Percentiles rank a stretch among this genome's conserved stretches.
Evolutionary conservation across 2,329 filamentous ascomycete genomes (phyloP).

Genomic region (Colletotrichum costaricense): DNA sequence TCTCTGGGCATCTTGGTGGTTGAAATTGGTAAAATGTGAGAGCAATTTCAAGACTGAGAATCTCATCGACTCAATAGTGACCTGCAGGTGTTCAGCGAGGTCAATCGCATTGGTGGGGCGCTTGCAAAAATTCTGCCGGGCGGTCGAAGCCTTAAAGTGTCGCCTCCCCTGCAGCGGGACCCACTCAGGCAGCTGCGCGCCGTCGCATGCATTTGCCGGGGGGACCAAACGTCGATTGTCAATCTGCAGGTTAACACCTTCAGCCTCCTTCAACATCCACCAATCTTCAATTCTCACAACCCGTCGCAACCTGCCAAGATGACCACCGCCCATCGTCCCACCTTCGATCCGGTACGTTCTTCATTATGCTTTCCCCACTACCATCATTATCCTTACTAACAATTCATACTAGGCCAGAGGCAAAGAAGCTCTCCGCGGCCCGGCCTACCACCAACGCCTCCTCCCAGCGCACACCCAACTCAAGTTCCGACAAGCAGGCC

Average conservation of each 20-base stretch:
- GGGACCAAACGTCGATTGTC: not conserved
- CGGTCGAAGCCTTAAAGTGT: slow-evolving; percentile 49
- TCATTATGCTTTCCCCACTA: not conserved
- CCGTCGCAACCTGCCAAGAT: slow-evolving; percentile 49
- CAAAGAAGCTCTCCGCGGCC: slow-evolving; percentile 93
- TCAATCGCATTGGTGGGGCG: slow-evolving; percentile 37
- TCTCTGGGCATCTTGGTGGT: slow-evolving; percentile 83
- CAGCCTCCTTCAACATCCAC: slow-evolving; percentile 1
- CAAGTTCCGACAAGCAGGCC: slow-evolving; percentile 87
- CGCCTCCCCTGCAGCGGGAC: slow-evolving; percentile 17
- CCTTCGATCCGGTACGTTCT: slow-evolving; percentile 86
- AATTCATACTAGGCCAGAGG: slow-evolving; percentile 75
- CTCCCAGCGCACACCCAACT: slow-evolving; percentile 93
- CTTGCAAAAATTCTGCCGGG: slow-evolving; percentile 60
- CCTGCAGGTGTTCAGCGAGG: slow-evolving; percentile 34
- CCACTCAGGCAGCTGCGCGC: slow-evolving; percentile 12
- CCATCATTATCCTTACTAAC: slow-evolving; percentile 40
- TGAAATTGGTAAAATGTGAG: slow-evolving; percentile 37
- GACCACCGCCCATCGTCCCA: slow-evolving; percentile 84
- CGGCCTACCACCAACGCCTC: slow-evolving; percentile 95
- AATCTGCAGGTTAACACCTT: not conserved
- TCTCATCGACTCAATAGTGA: slow-evolving; percentile 12
- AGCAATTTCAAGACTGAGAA: slow-evolving; percentile 17
- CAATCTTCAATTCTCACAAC: not conserved
- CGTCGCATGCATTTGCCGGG: slow-evolving; percentile 13